Base-by-base conservation (phyloP, 1,139 yeast species). In the Zygoascus meyerae region DNA sequence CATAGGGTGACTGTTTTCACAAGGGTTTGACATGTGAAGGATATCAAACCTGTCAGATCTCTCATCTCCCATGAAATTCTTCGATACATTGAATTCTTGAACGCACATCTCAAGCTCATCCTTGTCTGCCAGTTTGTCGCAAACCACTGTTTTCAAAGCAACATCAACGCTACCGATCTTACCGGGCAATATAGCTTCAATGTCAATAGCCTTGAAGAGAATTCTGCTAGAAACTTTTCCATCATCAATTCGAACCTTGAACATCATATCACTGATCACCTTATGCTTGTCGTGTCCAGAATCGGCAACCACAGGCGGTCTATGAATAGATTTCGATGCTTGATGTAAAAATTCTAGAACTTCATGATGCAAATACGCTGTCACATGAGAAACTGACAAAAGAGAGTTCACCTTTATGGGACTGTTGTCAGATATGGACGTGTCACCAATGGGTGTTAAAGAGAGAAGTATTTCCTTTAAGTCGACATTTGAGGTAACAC, bases 131-230 rank as follows among this genome's bases (percentile, higher is more conserved):
- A 54, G 16, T 5, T 50, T 8, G 21, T 53, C 51, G 8, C 48
- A 34, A 39, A n/a, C 60, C 17, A 60, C 50, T n/a, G 62, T 59
- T 16, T 62, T 65, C 40, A 61, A 57, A 15, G 66, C 68, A 35
- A 57, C 34, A 31, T 56, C 52, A 36, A 58, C 45, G 10, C 31
- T 36, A 2, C 61, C 60, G 28, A 58, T 29, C n/a, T 44, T 37
- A 5, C 45, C 52, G 0, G 48, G 40, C n/a, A 49, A 41, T 8
- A 17, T 34, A 7, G 55, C 5, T 6, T 33, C 15, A 21, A 47
- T 40, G 8, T 52, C 50, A 15, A 49, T 33, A 26, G 49, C 42
- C 21, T 43, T 39, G 16, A 48, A 32, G 9, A 16, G 18, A 11
- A 41, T 18, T 6, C 44, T 29, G 9, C 43, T 29, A 3, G 46